Base-by-base conservation (phyloP, 75 land plant species). In the Cryptomeria japonica region DNA sequence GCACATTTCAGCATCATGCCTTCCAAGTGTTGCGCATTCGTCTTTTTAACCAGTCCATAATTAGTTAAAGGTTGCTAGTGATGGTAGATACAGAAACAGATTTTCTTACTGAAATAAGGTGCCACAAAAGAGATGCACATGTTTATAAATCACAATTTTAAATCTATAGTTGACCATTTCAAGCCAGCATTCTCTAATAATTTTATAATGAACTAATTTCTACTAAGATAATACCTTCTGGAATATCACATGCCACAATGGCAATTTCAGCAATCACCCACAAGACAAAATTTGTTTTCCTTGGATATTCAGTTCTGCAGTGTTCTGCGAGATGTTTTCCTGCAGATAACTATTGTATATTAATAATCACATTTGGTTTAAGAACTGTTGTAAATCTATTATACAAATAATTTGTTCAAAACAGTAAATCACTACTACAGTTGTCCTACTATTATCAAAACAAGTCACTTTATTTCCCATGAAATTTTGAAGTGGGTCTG, bases 281-380 rank as follows among this genome's bases (percentile, higher is more conserved):
- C 36, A 96, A 83, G 36, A 92, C 86, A 72, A 92, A 91, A 58
- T 90, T 96, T 28, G 92, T 86, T 3, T 89, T 86, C 49, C 83
- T 91, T 80, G 94, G 88, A 83, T 96, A 96, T 41, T 96, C 97
- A 58, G 77, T 83, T 91, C 93, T 90, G 85, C 96, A 96, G 80
- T 95, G 97, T 88, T 96, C 97, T 28, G 97, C 92, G 32, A 96
- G 88, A 92, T 96, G 97, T 85, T 94, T 96, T 78, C 97, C 97
- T 96, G 87, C 51, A 73, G 41, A 64, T 15, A 13, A 82, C 84
- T 53, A 82, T 82, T 34, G 6, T 3, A 13, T 49, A 82, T 46
- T 44, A 46, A 46, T 22, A 82, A 44, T 46, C 12, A n/a, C 37
- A 75, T 75, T 75, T 34, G 34, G 36, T 75, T 13, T 44, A 28